Evolutionary conservation across 1,139 yeast species (phyloP).

Genomic region (Yamadazyma trypodendri): DNA sequence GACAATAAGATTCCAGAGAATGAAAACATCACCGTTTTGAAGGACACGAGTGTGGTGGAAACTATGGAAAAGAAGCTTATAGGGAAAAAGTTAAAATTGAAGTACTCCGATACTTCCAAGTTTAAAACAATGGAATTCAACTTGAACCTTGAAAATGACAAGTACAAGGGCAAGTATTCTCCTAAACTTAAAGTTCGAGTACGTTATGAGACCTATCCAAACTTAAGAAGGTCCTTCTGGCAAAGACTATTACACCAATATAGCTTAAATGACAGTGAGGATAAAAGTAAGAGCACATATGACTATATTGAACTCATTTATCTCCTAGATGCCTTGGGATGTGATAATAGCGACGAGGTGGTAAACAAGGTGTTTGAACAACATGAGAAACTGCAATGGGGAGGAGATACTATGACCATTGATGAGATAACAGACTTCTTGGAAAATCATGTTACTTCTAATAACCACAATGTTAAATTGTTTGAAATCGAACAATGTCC

Average conservation of each 20-base stretch:
- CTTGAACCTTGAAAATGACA: slow-evolving; percentile 32
- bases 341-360: slow-evolving; percentile 50
- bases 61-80: slow-evolving; percentile 28
- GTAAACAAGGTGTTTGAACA: slow-evolving; percentile 45
- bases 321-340: slow-evolving; percentile 63
- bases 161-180: slow-evolving; percentile 35
- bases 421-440: slow-evolving; percentile 62
- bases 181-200: slow-evolving; percentile 64
- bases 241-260: slow-evolving; percentile 57
- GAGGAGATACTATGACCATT: slow-evolving; percentile 54
- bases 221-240: slow-evolving; percentile 72
- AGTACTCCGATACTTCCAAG: slow-evolving; percentile 40
- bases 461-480: slow-evolving; percentile 35
- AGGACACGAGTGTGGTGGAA: slow-evolving; percentile 32
- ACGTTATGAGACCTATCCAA: slow-evolving; percentile 66
- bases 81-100: slow-evolving; percentile 26
- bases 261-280: slow-evolving; percentile 29
- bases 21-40: slow-evolving; percentile 18
- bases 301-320: slow-evolving; percentile 58
- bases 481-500: slow-evolving; percentile 74
- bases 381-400: slow-evolving; percentile 46
- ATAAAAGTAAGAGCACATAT: slow-evolving; percentile 22
- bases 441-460: slow-evolving; percentile 29
- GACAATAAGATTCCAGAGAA: slow-evolving; percentile 14
- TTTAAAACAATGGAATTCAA: slow-evolving; percentile 43